Evolutionary conservation across 441 rosid species (phyloP), one percentile per base, ranked within the genome.

Genomic region (Cnidoscolus chayamansa): DNA sequence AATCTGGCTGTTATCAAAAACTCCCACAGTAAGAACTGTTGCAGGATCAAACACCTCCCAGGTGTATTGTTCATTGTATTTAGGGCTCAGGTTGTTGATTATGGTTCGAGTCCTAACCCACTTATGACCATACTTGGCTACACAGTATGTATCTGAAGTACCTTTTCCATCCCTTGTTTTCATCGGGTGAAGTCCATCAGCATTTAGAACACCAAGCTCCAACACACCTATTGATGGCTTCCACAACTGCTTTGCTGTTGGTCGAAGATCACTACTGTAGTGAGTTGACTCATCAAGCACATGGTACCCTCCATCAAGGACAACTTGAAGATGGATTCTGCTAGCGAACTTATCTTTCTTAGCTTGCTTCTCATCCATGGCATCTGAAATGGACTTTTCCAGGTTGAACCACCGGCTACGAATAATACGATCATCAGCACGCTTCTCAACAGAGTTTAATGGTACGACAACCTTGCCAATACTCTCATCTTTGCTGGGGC

Each of bases 41-140:
- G 98, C 94, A 31, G 91, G 86, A 80, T 95, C 99, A 71, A 80
- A 88, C 54, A 95, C 99, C 86, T 95, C 99, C 99, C 99, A 95
- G 0, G 91, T 85, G 79, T 95, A 90, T 81, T 95, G 99, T 83
- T 92, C 99, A 8, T 95, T 95, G 83, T 87, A 91, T 77, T 83
- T 89, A 3, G 99, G 97, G 74, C 84, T 92, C 54, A 86, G 86
- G 84, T 86, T 85, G 84, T 83, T 49, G 58, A 85, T 80, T 63
- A 90, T 80, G 31, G 97, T 94, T 45, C 99, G 81, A 15, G 98
- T 92, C 30, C 97, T 84, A 55, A 95, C 82, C 98, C 99, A 92
- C 85, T 95, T 95, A 15, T 87, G 90, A 48, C 98, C 97, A 20
- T 92, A 95, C 78, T 95, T 95, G 2, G 97, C 99, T 16, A 95